phyloP scores from a whole-genome alignment of 2,329 filamentous ascomycete species.

The Sporothrix variecibatus region DNA sequence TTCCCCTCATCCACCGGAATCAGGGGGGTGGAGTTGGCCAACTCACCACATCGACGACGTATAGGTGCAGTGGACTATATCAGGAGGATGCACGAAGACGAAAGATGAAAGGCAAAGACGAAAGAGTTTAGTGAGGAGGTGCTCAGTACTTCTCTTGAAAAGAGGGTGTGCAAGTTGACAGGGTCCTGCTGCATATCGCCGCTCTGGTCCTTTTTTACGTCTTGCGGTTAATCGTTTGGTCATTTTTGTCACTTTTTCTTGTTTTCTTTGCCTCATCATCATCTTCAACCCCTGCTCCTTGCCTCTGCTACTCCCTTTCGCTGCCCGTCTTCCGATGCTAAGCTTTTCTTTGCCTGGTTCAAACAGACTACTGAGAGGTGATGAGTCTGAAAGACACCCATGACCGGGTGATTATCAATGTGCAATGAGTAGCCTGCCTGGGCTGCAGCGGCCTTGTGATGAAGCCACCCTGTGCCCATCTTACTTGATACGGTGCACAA shows the following conservation, averaged over 20 bases:
- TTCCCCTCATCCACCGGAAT: not conserved
- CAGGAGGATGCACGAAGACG: not conserved
- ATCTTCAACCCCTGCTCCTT: not conserved
- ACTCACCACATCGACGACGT: not conserved
- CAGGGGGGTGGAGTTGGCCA: not conserved
- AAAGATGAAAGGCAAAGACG: not conserved
- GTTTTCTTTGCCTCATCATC: not conserved
- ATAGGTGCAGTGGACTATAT: not conserved
- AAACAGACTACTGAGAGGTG: not conserved
- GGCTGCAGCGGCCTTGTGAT: not conserved
- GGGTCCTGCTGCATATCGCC: not conserved
- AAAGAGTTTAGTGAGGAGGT: not conserved
- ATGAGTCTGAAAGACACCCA: not conserved
- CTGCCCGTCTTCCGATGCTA: slow-evolving; percentile 1
- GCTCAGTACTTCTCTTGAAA: not conserved
- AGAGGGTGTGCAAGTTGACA: not conserved
- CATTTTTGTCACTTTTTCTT: not conserved
- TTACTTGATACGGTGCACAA: not conserved
- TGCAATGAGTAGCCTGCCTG: not conserved
- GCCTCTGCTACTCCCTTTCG: not conserved
- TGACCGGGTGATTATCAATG: not conserved
- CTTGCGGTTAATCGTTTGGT: not conserved
- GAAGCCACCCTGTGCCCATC: not conserved
- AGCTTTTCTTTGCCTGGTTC: not conserved
- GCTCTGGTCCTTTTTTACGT: not conserved